Conservation (phyloP, 352 stramenopile genomes). For the Phytophthora cryptogea region DNA sequence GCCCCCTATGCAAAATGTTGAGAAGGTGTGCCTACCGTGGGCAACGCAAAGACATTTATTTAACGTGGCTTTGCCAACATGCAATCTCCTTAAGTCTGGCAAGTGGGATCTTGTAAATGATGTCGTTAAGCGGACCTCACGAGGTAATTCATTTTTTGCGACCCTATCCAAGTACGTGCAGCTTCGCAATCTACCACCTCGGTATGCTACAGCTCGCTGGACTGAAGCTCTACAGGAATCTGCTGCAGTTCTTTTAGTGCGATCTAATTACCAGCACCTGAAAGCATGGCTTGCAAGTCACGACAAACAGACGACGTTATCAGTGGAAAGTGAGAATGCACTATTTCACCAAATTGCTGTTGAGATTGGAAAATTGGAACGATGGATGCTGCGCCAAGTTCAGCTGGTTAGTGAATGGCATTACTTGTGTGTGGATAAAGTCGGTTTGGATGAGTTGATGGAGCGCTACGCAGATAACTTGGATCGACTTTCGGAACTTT, state of each 20-base stretch:
- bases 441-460: conserved; percentile 49
- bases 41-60: conserved; percentile 32
- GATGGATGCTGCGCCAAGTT: conserved; percentile 67
- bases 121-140: conserved; percentile 22
- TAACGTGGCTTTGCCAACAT: conserved; percentile 16
- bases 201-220: conserved; percentile 23
- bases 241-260: conserved; percentile 29
- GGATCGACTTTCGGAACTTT: conserved; percentile 56
- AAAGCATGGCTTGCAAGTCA: conserved; percentile 14
- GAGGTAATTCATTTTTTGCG: conserved; percentile 28
- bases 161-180: conserved; percentile 24
- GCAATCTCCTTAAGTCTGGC: conserved; percentile 17
- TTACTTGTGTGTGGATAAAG: conserved; percentile 47
- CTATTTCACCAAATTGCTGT: conserved; percentile 39
- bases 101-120: conserved; percentile 31
- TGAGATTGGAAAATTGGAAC: conserved; percentile 52
- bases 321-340: conserved; percentile 6
- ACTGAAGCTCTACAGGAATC: conserved; percentile 27
- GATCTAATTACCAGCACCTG: conserved; percentile 19
- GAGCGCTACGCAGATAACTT: conserved; percentile 60
- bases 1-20: conserved; percentile 28
- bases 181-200: conserved; percentile 26
- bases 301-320: background rate
- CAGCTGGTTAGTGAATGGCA: conserved; percentile 72
- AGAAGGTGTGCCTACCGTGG: conserved; percentile 42